Evolutionary conservation across 129 eudicot genomes (phyloP), one percentile per base, ranked within the genome.

Genomic region (Tagetes patula): DNA sequence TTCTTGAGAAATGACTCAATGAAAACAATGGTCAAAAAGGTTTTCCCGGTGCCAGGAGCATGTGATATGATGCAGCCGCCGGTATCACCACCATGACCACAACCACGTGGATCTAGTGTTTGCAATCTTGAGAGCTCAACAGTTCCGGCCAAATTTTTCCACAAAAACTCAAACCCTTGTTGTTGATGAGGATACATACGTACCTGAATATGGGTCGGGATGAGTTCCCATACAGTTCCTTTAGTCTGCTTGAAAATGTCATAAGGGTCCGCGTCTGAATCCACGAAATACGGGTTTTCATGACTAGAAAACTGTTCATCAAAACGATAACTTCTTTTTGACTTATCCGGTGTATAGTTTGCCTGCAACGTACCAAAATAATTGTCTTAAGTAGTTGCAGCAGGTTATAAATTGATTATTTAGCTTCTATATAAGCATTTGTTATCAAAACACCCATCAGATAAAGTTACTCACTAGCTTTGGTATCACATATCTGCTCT

Each of bases 41-140:
- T 91, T 72, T 91, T 91, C 0, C 97, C 97, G 0, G 97, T 86
- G 0, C 97, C 97, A 0, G 98, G 96, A 3, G 96, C 91, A 46
- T 94, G 98, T 10, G 96, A 88, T 6, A 94, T 86, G 46, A 93
- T 87, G 85, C 98, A 93, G 6, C 98, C 98, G 9, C 66, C 65
- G 3, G n/a, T n/a, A 36, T 81, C 69, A 3, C 78, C 82, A 0
- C 63, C 68, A 52, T 10, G 47, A 39, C 27, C 66, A 2, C 75
- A 76, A 0, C 73, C 75, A 12, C 38, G 67, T 9, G 45, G 39
- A 49, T 37, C 75, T 0, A 73, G 72, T 12, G 32, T 52, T 5
- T 60, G 65, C 54, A 90, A 72, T 30, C 73, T 63, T 11, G 70
- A 76, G 47, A 91, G 39, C 37, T 65, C 37, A 1, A 72, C 87